Base-by-base conservation (phyloP, 169 alveolate species). In the Eimeria necatrix region DNA sequence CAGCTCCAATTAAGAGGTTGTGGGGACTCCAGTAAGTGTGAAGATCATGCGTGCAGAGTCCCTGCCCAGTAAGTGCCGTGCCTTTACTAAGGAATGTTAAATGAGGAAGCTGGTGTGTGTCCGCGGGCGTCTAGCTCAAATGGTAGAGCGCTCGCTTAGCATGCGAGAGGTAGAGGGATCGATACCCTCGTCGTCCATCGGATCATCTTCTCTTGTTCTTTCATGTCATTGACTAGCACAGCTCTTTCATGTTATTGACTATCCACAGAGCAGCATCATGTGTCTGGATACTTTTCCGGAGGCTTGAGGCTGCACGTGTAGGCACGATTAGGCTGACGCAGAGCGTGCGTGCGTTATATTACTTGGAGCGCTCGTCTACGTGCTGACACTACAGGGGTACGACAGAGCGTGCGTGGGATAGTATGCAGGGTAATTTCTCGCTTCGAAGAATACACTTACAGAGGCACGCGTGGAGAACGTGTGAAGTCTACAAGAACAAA, bases 61-160 rank as follows among this genome's bases (percentile, higher is more conserved):
- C 22, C 70, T 16, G 0, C 70, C 14, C 22, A 59, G 20, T 20
- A 20, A 59, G 70, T 1, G 70, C 70, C 20, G 70, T 32, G 41
- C 41, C 41, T 32, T 32, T 32, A 2, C 41, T 32, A 32, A 32
- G 80, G 22, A 26, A 41, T 32, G 10, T 49, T 0, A 16, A 16
- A 26, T 12, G 3, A 41, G 61, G 41, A 60, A 6, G 16, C 1
- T 0, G 14, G 24, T 8, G 56, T 22, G 53, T 0, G 7, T n/a
- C 0, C 0, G 24, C n/a, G 96, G 96, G 96, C 96, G 95, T 95
- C 99, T 98, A 98, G 99, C 99, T 98, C 99, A 98, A 98, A 99
- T 98, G 99, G 99, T 98, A 99, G 99, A 98, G 99, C 99, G 99
- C 99, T 98, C 99, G 99, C 99, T 99, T 98, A 98, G 99, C 99